Conservation (phyloP, 2,329 filamentous ascomycete species). For the Aspergillus ibericus region DNA sequence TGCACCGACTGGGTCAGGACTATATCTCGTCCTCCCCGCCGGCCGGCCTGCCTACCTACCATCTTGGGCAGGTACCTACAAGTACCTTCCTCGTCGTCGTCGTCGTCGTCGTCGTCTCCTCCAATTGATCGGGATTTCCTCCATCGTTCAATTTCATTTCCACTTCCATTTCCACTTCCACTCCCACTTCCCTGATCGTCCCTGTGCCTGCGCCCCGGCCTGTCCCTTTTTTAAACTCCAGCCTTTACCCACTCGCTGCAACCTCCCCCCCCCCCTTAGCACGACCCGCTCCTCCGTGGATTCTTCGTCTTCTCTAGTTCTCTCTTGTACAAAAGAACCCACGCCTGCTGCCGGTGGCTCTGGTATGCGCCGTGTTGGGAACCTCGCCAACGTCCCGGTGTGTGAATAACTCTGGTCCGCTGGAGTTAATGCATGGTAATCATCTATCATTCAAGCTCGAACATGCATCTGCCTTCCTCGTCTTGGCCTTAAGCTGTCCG, state of each 20-base stretch:
- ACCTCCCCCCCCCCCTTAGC: neutral
- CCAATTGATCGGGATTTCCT: constrained; percentile 8
- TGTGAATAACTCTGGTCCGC: constrained; percentile 5
- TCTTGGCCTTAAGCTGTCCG: constrained; percentile 41
- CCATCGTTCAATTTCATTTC: too few relatives aligned
- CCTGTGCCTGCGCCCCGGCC: constrained; percentile 20
- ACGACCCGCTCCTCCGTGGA: constrained; percentile 4
- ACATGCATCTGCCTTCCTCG: constrained; percentile 53
- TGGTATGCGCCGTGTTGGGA: neutral
- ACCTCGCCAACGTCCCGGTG: neutral
- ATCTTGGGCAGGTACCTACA: neutral
- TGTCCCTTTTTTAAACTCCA: constrained; percentile 18
- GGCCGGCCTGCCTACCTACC: neutral
- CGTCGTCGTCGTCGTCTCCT: constrained; percentile 3
- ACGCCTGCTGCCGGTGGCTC: neutral
- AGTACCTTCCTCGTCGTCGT: constrained; percentile 4
- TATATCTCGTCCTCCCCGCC: neutral
- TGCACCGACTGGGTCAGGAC: neutral
- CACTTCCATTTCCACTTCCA: neutral
- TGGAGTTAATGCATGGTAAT: constrained; percentile 16
- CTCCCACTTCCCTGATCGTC: constrained; percentile 20
- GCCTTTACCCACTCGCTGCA: constrained; percentile 28
- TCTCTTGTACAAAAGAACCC: constrained; percentile 14
- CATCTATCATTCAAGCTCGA: constrained; percentile 34
- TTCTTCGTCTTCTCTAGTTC: too few relatives aligned